These are phyloP conservation scores for Apiospora phragmitis DNA, from an alignment of 2,329 filamentous ascomycete species.

Conservation along the genomic window DNA sequence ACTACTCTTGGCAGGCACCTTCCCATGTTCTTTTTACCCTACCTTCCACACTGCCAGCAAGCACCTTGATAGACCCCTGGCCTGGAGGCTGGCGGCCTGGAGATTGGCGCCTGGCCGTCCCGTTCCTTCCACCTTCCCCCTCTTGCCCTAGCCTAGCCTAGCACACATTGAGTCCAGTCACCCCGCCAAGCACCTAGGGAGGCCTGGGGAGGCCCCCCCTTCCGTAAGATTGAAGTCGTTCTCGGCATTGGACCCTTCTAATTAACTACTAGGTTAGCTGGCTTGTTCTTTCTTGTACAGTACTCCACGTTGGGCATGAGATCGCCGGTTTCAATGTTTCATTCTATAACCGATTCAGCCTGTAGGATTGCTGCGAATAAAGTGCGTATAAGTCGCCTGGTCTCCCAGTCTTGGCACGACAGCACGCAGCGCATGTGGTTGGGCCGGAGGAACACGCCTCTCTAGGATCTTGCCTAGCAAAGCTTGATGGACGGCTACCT, in stretches of 20 bases:
- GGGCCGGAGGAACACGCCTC: not conserved
- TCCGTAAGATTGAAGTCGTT: not conserved
- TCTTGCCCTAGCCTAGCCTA: too few relatives aligned
- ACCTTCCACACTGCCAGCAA: not conserved
- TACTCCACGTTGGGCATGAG: not conserved
- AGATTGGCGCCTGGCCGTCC: not conserved
- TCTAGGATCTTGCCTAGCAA: not conserved
- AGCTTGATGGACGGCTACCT: not conserved
- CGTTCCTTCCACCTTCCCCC: not conserved
- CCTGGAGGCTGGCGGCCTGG: not conserved
- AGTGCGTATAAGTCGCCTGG: not conserved
- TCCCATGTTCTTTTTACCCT: not conserved
- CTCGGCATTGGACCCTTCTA: not conserved
- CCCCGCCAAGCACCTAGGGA: not conserved
- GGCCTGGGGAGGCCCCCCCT: not conserved
- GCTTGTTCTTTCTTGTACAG: not conserved
- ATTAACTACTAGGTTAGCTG: not conserved
- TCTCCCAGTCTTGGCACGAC: not conserved
- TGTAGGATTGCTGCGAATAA: not conserved
- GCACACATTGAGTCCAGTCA: not conserved
- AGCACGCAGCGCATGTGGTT: not conserved
- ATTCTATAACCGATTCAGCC: not conserved
- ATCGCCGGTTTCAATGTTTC: not conserved
- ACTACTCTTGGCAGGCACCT: not conserved
- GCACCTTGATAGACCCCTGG: not conserved